Base-by-base conservation (phyloP, 78 protist species). In the Anaeramoeba flamelloides region DNA sequence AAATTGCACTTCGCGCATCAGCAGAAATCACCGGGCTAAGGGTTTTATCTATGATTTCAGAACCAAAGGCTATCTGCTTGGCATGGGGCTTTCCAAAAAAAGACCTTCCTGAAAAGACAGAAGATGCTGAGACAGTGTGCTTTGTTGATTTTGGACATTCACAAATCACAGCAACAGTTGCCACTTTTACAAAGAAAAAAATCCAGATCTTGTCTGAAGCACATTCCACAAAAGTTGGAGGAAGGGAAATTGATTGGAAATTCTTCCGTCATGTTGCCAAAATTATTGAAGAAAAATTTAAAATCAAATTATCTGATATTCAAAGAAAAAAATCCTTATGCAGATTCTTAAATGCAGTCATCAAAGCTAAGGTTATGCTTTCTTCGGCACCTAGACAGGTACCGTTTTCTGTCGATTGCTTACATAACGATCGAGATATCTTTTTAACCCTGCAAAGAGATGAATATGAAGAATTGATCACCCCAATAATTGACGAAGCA, bases 221-320 rank as follows among this genome's bases (percentile, higher is more conserved):
- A 76, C 38, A 37, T 41, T 39, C 78, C 34, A 26, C 78, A 76
- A 17, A 26, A 26, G 34, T 76, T 17, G 12, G 78, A 37, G 78
- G 78, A 31, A 37, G 78, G 34, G 17, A 39, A 12, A 76, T 76
- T 76, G 78, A 76, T 76, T 17, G 17, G 77, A 76, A 41, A 76
- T 39, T 76, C 38, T 37, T 41, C 38, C 17, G 17, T 12, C 17
- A 76, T 76, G 34, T 76, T 17, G 78, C 78, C 26, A 12, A 17
- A 12, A 17, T 30, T 12, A 76, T 76, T 17, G 78, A 76, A 17
- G 12, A 76, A 76, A 76, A 76, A 41, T 76, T n/a, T n/a, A n/a
- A n/a, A n/a, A n/a, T n/a, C n/a, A n/a, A n/a, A n/a, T n/a, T n/a
- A n/a, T n/a, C n/a, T n/a, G n/a, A n/a, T n/a, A n/a, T n/a, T n/a